Percentiles rank a stretch among this genome's conserved stretches.
Evolutionary conservation across 768 basidiomycete genomes (phyloP).

Genomic region (Lentinula detonsa): DNA sequence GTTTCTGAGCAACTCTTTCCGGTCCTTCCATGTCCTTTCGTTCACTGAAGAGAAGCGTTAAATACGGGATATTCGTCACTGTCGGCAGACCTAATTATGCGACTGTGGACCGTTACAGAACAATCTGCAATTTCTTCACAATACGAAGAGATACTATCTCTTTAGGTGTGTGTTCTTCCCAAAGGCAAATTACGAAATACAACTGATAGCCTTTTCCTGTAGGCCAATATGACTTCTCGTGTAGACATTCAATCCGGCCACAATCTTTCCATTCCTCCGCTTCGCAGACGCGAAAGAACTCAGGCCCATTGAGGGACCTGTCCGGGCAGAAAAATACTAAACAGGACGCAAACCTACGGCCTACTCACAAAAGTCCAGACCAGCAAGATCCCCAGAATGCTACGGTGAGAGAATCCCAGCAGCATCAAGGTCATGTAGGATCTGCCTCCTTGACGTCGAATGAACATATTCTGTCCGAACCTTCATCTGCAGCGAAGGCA

Average conservation of each 20-base stretch:
- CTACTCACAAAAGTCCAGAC: background rate
- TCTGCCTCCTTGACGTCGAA: background rate
- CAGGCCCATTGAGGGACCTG: background rate
- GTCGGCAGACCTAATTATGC: background rate
- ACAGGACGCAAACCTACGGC: background rate
- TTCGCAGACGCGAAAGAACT: conserved; percentile 6
- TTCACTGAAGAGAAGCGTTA: background rate
- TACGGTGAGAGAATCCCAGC: background rate
- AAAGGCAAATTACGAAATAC: too few relatives aligned
- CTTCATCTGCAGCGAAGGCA: background rate
- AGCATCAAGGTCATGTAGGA: background rate
- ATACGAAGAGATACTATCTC: conserved; percentile 14
- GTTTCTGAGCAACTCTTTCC: background rate
- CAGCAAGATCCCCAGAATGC: background rate
- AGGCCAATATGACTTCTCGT: background rate
- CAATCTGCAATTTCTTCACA: conserved; percentile 55
- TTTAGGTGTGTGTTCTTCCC: background rate
- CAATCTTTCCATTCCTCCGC: background rate
- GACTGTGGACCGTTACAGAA: conserved; percentile 35
- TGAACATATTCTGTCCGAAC: background rate
- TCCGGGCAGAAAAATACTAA: background rate
- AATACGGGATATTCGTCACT: background rate
- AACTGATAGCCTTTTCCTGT: background rate
- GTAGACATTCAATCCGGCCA: background rate
- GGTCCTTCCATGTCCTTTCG: background rate